phyloP scores from a whole-genome alignment of 345 rosid species.

The Cardamine occulta region DNA sequence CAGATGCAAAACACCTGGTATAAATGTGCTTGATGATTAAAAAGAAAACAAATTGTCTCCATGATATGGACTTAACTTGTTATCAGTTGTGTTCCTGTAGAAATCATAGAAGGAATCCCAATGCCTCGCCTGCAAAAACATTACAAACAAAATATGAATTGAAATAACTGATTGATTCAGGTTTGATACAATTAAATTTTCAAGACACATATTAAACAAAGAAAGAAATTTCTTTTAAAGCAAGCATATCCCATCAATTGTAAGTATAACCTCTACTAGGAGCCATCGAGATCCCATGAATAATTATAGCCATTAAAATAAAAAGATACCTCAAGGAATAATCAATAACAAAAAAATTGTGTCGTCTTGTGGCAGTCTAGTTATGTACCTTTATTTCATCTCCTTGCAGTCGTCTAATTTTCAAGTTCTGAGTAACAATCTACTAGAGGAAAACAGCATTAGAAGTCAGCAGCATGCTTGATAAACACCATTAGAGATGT shows the following conservation, averaged over 20 bases:
- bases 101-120: slow-evolving; percentile 94
- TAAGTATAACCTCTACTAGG: background rate
- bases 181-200: background rate
- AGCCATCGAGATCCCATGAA: background rate
- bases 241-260: background rate
- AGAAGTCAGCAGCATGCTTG: slow-evolving; percentile 37
- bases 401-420: slow-evolving; percentile 84
- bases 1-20: background rate
- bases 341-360: slow-evolving; percentile 8
- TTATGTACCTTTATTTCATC: slow-evolving; percentile 80
- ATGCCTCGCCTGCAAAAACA: slow-evolving; percentile 70
- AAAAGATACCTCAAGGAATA: background rate
- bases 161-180: background rate
- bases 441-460: slow-evolving; percentile 48
- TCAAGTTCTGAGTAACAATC: slow-evolving; percentile 82
- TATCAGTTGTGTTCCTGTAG: slow-evolving; percentile 91
- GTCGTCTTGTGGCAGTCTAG: background rate
- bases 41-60: background rate
- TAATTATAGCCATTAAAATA: slow-evolving; percentile 6
- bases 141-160: slow-evolving; percentile 16
- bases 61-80: slow-evolving; percentile 63
- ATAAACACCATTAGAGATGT: background rate
- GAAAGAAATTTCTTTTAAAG: background rate
- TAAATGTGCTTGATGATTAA: background rate
- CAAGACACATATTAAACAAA: background rate